These are phyloP conservation scores for carrot (Daucus carota) DNA, from an alignment of 129 eudicot genomes.

Conservation along the genomic window DH1_v3.0 NC_030382.2:33294001-33294500, in stretches of 20 bases:
- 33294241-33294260: not conserved
- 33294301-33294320: constrained; percentile 14
- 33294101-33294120: not conserved
- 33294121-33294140: not conserved
- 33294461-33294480: not conserved
- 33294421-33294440: constrained; percentile 4
- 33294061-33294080: not conserved
- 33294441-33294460: not conserved
- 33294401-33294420: constrained; percentile 1
- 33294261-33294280: not conserved
- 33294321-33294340: constrained; percentile 79
- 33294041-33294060: not conserved
- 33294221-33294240: not conserved
- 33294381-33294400: constrained; percentile 98
- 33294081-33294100: not conserved
- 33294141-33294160: not conserved
- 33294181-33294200: not conserved
- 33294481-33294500: not conserved
- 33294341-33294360: constrained; percentile 77
- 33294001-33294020: constrained; percentile 79
- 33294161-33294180: not conserved
- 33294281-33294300: not conserved
- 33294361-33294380: constrained; percentile 96
- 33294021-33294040: constrained; percentile 80
- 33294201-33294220: not conserved